Base-by-base conservation (phyloP, 2,329 filamentous ascomycete species). In the Cercospora berteroae region DNA sequence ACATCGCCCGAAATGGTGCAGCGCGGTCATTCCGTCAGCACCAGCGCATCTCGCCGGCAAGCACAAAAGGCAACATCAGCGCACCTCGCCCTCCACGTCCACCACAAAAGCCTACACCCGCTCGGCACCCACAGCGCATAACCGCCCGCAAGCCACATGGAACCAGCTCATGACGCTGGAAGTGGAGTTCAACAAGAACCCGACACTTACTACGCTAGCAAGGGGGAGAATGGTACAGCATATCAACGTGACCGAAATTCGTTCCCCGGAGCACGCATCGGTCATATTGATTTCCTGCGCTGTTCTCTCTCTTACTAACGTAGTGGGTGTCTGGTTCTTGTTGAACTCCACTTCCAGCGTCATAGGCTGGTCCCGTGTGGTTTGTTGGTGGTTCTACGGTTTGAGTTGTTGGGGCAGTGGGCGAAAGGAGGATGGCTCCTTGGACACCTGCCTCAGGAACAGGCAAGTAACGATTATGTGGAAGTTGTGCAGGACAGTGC, bases 241-340 rank as follows among this genome's bases (percentile, higher is more conserved):
- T 77, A 99, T 99, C 83, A 98, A 97, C 84, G 98, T 99, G 95
- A 99, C 95, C 59, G 95, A 99, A 1, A n/a, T n/a, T 8, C n/a
- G 16, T 8, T 39, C 13, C 36, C 0, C 2, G 36, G 36, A 39
- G 16, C 36, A 4, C 16, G 6, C 16, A n/a, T 99, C 95, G 59
- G 95, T 99, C 95, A 99, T 99, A 84, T 97, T 98, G 83, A 99
- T 99, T 77, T 98, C 93, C 61, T 92, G 87, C 4, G 95, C 95
- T 80, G 99, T 98, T 75, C 92, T 86, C 80, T 97, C 93, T 65
- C 95, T 87, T 9, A 97, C 95, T 59, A 90, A 88, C 60, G 93
- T 95, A 20, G 94, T 98, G 12, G 95, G 95, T 3, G 95, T 99
- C 0, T 95, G 94, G 82, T 99, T 99, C 85, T 98, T 98, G 87